Conservation (phyloP, 768 basidiomycete genomes). For the Mycena pura region DNA sequence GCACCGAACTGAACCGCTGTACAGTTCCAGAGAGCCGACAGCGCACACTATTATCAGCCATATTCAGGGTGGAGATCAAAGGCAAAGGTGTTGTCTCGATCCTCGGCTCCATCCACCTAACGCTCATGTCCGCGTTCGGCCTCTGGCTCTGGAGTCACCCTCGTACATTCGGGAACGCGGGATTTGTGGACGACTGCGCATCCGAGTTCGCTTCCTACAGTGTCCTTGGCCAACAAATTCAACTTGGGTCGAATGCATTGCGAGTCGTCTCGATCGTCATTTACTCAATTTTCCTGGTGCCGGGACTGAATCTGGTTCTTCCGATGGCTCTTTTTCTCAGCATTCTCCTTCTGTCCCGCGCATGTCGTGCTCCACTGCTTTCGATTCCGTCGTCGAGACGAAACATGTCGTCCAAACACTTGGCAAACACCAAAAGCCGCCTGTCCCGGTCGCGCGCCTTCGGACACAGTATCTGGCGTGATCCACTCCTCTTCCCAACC, state of each 20-base stretch:
- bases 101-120: conserved; percentile 10
- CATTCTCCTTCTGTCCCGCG: neutral
- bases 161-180: neutral
- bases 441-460: neutral
- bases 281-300: neutral
- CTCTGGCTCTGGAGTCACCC: conserved; percentile 11
- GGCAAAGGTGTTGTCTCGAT: neutral
- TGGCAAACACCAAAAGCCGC: neutral
- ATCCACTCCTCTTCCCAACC: conserved; percentile 1
- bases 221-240: conserved; percentile 7
- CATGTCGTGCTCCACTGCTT: neutral
- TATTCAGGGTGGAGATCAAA: conserved; percentile 1
- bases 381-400: neutral
- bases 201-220: neutral
- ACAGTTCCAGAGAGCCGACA: neutral
- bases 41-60: neutral
- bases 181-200: neutral
- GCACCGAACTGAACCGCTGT: neutral
- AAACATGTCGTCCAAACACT: neutral
- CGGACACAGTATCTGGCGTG: neutral
- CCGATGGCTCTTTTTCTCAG: neutral
- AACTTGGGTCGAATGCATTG: neutral
- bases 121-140: conserved; percentile 9
- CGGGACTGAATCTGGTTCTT: neutral
- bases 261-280: conserved; percentile 1